Evolutionary conservation across 805 yeast genomes (phyloP), one percentile per base, ranked within the genome.

Genomic region (Teunomyces gatunensis): DNA sequence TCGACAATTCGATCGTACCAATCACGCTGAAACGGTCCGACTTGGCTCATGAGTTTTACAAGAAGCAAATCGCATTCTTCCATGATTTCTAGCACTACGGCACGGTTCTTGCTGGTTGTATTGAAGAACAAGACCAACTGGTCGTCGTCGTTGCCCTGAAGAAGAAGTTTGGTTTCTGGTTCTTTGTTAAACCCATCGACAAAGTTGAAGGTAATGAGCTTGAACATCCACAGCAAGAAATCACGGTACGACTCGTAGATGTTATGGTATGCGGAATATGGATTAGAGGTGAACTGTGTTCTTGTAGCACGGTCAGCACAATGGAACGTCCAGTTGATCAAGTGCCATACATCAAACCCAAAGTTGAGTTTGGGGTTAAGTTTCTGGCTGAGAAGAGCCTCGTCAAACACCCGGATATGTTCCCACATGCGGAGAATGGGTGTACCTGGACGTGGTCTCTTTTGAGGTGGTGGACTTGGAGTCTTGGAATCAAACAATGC

Each of bases 261-360:
- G 4, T 41, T 27, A 49, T 65, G 68, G 37, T 57, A 61, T 28
- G 52, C 48, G 1, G 64, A 53, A 30, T 39, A 47, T 5, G 47
- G 48, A 60, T 55, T 39, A 54, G 52, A 13, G 54, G 50, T 10
- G 46, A 45, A 39, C 45, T 61, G 61, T 44, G 56, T 54, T 34
- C 57, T 50, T 5, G 61, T 48, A 11, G 65, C 56, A 46, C 52
- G 46, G 23, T 64, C 64, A 6, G 72, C 71, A 53, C 76, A 72
- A 50, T 56, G 56, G 41, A 68, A 66, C 9, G 67, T 50, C 76
- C 76, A 72, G 33, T 60, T 58, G 10, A 68, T 44, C 29, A 71
- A 47, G 11, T 53, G 47, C 74, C 74, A 68, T 5, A 71, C 10
- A 34, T 48, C 57, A 53, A 58, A 69, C 11, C 48, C 47, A 4